Base-by-base conservation (phyloP, 768 basidiomycete species). In the Boletellus sp. region DNA sequence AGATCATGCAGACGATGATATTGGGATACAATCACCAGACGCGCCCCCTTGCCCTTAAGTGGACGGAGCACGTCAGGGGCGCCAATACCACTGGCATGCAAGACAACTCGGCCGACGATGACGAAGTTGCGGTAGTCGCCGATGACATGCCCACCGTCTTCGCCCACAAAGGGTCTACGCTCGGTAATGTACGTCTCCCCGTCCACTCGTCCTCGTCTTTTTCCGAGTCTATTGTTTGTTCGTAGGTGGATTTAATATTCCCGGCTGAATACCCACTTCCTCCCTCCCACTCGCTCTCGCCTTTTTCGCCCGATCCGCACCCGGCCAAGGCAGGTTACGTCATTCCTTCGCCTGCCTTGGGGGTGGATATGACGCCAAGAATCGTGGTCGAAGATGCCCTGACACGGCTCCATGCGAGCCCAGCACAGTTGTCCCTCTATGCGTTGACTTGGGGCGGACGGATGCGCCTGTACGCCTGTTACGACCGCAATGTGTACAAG, bases 181-280 rank as follows among this genome's bases (percentile, higher is more conserved):
- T 50, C 22, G 77, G 77, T 12, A 72, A 55, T n/a, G 59, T 66
- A 37, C 33, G 53, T 44, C 42, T 12, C 24, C 24, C 23, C 7
- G 19, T 11, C 12, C 9, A 12, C 9, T 22, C 2, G 12, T 69
- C 26, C 26, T 28, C 6, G 7, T 28, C 7, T 28, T 22, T 33
- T 3, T 28, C 19, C 11, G 22, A 39, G 55, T 7, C 22, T 11
- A 2, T 3, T 28, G 26, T 6, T 28, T 28, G 19, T 20, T n/a
- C 3, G 3, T 12, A 78, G 75, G 17, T 68, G 19, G 71, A 73
- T 43, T 22, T 52, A 12, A 45, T 70, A n/a, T 47, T 69, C 37
- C 74, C 78, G 20, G 55, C 42, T 2, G 56, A 68, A 44, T 74
- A 74, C 51, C 74, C 71, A 0, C 32, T 70, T n/a, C 44, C 33